Base-by-base conservation (phyloP, 768 basidiomycete genomes). In the Tulasnella sp. region DNA sequence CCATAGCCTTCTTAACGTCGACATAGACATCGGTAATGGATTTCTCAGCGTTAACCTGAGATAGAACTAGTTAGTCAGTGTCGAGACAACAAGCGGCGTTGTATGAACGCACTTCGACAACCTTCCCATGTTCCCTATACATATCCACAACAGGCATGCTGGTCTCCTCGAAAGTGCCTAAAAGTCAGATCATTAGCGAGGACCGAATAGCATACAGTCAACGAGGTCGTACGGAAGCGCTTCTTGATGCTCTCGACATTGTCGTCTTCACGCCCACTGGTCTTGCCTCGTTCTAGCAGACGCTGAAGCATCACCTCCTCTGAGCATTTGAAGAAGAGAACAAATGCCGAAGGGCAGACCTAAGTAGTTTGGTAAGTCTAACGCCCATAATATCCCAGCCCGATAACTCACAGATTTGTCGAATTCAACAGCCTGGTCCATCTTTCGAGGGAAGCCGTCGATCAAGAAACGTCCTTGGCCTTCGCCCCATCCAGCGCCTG, bases 361-460 rank as follows among this genome's bases (percentile, higher is more conserved):
- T 94, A 70, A 39, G n/a, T 16, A 52, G 71, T 17, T 1, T 22
- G 26, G 35, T 17, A 40, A 47, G 29, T 6, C 42, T 35, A 66
- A 12, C 1, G 26, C 14, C 29, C 29, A 6, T 37, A 26, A 9
- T n/a, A 35, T 26, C 16, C 19, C 11, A 14, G 22, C 37, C 5
- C 19, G 29, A 47, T 9, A 3, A 80, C 86, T 70, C 75, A 94
- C 96, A 63, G 88, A 84, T 76, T 91, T 83, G 77, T 98, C 96
- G 78, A 98, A 99, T 79, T 89, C 88, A 77, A 89, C 74, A 0
- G 95, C 96, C 81, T 99, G 97, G 79, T 99, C 97, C 94, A 98
- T 95, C 84, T 98, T 95, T 74, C 96, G 87, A 70, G 96, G 97
- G 81, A 98, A 98, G 1, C 96, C 97, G 75, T 99, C 96, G 74